Base-by-base conservation (phyloP, 495 filamentous ascomycete genomes). In the Podospora appendiculata region DNA sequence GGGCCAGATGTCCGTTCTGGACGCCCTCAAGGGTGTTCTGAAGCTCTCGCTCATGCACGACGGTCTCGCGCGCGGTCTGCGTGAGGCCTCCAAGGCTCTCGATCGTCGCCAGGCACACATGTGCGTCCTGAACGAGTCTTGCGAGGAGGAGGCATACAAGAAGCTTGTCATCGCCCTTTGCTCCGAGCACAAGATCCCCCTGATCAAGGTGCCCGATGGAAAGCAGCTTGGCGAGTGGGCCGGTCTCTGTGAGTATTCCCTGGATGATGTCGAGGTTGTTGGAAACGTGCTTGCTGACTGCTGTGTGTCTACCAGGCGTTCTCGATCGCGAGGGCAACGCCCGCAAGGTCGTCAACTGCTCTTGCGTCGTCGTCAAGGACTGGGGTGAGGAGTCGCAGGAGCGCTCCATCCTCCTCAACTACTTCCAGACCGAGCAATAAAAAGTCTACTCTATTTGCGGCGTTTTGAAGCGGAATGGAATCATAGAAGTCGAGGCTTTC, bases 111-210 rank as follows among this genome's bases (percentile, higher is more conserved):
- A 98, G 81, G 93, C 93, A 32, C 94, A 98, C 76, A 95, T 98
- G 89, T 97, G 94, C 76, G 93, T 98, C 62, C 83, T 98, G 53
- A 97, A 97, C 80, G 93, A 98, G 82, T 85, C 80, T 56, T 98
- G 93, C 79, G 93, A 97, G 78, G 94, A 98, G 82, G 93, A 98
- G 81, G 92, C 93, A 57, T 98, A 98, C 81, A 98, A 98, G 89
- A 98, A 98, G 84, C 83, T 98, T 46, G 92, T 98, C 59, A 88
- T 97, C 56, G 93, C 93, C 58, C 83, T 98, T 49, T 98, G 93
- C 84, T 86, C 83, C 48, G 93, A 97, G 81, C 93, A 98, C 79
- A 93, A 95, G 84, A 98, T 98, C 66, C 93, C 93, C 53, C 79
- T 98, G 56, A 98, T 98, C 82, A 96, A 98, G 86, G 92, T 98